Evolutionary conservation across 2,329 filamentous ascomycete genomes (phyloP).

Genomic region (Venturiaceae sp.): DNA sequence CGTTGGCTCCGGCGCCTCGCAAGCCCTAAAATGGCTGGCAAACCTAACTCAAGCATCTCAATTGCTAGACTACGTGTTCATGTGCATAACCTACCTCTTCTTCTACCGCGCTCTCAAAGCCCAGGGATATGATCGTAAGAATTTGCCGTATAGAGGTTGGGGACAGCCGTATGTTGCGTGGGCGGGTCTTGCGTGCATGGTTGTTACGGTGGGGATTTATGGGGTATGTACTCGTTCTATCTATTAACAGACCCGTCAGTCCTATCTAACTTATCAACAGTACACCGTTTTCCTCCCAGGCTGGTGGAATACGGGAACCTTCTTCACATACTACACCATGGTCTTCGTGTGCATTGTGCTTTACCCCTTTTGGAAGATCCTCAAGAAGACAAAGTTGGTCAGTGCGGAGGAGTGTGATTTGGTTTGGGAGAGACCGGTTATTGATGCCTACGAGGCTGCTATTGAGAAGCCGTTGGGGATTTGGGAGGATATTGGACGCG

Average conservation of each 20-base stretch:
- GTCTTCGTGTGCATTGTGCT: constrained; percentile 25
- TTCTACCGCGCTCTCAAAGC: constrained; percentile 27
- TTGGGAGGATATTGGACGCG: constrained; percentile 26
- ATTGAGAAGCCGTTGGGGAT: constrained; percentile 23
- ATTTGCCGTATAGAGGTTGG: constrained; percentile 28
- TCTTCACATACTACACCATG: constrained; percentile 19
- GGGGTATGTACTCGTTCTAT: no score
- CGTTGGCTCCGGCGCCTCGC: constrained; percentile 24
- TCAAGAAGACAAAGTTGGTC: constrained; percentile 4
- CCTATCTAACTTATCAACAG: constrained; percentile 33
- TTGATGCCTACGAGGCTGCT: constrained; percentile 27
- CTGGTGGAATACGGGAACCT: constrained; percentile 1
- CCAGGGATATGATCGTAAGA: constrained; percentile 24
- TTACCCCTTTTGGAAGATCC: constrained; percentile 10
- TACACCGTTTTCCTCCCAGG: constrained; percentile 25
- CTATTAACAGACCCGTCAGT: constrained; percentile 50
- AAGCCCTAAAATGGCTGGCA: constrained; percentile 33
- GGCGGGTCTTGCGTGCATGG: constrained; percentile 19
- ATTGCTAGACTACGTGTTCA: constrained; percentile 33
- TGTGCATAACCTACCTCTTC: constrained; percentile 30
- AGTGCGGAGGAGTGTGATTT: constrained; percentile 5
- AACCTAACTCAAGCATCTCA: constrained; percentile 34
- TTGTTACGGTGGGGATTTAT: constrained; percentile 25
- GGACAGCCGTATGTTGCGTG: constrained; percentile 32
- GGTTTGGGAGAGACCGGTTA: constrained; percentile 10